Base-by-base conservation (phyloP, 129 eudicot genomes). In the Flaveria bidentis region DNA sequence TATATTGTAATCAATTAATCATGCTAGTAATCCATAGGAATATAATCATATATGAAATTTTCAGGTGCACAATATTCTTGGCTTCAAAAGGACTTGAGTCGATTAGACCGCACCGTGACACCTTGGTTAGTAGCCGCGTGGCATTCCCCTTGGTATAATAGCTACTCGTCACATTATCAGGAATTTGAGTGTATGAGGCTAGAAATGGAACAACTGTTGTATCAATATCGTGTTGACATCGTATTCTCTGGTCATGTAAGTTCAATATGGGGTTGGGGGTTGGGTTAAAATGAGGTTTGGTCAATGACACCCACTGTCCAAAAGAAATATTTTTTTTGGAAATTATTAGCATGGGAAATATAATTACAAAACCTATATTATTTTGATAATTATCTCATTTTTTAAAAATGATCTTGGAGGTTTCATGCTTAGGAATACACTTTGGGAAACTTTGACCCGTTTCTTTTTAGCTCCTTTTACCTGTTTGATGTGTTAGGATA, bases 71-170 rank as follows among this genome's bases (percentile, higher is more conserved):
- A 93, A 23, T 93, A 81, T 83, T 73, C 82, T 57, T 93, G 98
- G 98, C 96, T 93, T 25, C 50, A 78, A 76, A 76, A 82, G 26
- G 96, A 93, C 74, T 78, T 93, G 30, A 63, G 76, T 33, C 86
- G 28, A 50, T 63, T 90, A 25, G 81, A 90, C 87, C 88, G 97
- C 13, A 53, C 78, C 16, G 85, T 79, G 73, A 93, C 97, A 53
- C 97, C 98, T 8, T 93, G 98, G 98, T 75, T 93, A 81, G 90
- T 93, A 55, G 98, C 96, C 57, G 83, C 88, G 14, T 93, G 98
- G 97, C 98, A 90, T 87, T 76, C 98, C 65, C 96, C 98, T 17
- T 93, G 98, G 98, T 93, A 90, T 50, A 93, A 90, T 53, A 90
- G 96, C 85, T 93, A 90, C 80, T 85, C 96, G 0, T 90, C 98